phyloP scores from a whole-genome alignment of 202 grass and related monocot genomes.

The Hordeum pubiflorum region DNA sequence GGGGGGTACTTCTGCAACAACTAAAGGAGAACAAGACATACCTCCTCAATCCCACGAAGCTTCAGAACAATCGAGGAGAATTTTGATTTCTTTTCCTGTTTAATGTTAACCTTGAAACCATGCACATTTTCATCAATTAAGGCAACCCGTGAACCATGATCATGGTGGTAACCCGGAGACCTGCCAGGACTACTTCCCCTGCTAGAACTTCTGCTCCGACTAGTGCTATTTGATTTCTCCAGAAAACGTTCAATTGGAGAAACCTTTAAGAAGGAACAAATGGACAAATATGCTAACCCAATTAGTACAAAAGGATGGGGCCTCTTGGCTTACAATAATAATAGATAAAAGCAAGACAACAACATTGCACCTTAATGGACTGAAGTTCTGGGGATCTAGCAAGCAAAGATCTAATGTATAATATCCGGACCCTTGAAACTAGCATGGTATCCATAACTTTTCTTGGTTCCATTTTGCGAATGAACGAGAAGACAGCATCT shows the following conservation, averaged over 20 bases:
- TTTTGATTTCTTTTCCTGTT: constrained; percentile 94
- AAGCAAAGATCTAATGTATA: constrained; percentile 97
- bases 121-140: constrained; percentile 75
- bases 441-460: constrained; percentile 99
- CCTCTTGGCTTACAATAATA: constrained; percentile 6
- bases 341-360: neutral
- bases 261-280: constrained; percentile 49
- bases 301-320: neutral
- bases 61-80: constrained; percentile 91
- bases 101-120: constrained; percentile 92
- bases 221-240: constrained; percentile 74
- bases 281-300: constrained; percentile 19
- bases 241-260: constrained; percentile 82
- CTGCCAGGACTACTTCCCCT: constrained; percentile 84
- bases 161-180: constrained; percentile 67
- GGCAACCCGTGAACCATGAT: constrained; percentile 48
- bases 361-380: constrained; percentile 67
- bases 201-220: constrained; percentile 90
- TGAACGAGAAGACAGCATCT: constrained; percentile 93
- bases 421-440: constrained; percentile 95
- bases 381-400: constrained; percentile 93
- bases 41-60: constrained; percentile 96
- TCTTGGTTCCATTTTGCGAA: constrained; percentile 96
- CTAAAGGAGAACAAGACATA: constrained; percentile 20
- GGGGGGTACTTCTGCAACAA: neutral